phyloP scores from a whole-genome alignment of 306 rosid genomes.

The Rosa lucieae region DNA sequence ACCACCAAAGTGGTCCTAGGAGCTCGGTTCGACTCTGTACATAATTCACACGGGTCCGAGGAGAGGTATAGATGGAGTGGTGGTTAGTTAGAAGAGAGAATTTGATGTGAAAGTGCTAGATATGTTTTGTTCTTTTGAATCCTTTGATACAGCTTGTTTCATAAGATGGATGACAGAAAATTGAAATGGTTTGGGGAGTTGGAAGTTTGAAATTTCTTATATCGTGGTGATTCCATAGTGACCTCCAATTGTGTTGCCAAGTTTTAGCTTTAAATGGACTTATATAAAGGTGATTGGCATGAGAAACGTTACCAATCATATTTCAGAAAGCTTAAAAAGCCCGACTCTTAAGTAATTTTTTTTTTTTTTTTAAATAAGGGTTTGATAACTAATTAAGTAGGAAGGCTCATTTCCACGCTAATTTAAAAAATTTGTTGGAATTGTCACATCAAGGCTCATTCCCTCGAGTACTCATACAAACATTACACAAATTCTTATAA shows the following conservation, averaged over 20 bases:
- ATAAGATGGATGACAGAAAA: conserved; percentile 33
- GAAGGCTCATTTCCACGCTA: too few species aligned
- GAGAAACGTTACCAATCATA: neutral
- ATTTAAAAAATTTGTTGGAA: too few species aligned
- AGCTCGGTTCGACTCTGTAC: conserved; percentile 40
- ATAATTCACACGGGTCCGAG: conserved; percentile 49
- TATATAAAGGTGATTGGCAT: neutral
- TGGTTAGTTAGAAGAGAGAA: conserved; percentile 27
- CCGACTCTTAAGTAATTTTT: too few species aligned
- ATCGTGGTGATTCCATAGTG: neutral
- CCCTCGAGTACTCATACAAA: too few species aligned
- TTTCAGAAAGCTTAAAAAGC: too few species aligned
- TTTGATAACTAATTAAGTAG: too few species aligned
- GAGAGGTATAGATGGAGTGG: conserved; percentile 53
- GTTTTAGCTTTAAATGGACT: neutral
- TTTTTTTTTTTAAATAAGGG: too few species aligned
- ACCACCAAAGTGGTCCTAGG: conserved; percentile 43
- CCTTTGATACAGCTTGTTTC: conserved; percentile 36
- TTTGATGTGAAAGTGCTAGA: conserved; percentile 14
- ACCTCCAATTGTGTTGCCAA: neutral
- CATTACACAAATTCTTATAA: too few species aligned
- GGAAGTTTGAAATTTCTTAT: neutral
- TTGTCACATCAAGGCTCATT: too few species aligned
- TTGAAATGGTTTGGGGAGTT: neutral
- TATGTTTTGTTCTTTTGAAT: conserved; percentile 13